These are phyloP conservation scores for Mentha longifolia DNA, from an alignment of 257 asterid genomes.

Conservation along the genomic window DNA sequence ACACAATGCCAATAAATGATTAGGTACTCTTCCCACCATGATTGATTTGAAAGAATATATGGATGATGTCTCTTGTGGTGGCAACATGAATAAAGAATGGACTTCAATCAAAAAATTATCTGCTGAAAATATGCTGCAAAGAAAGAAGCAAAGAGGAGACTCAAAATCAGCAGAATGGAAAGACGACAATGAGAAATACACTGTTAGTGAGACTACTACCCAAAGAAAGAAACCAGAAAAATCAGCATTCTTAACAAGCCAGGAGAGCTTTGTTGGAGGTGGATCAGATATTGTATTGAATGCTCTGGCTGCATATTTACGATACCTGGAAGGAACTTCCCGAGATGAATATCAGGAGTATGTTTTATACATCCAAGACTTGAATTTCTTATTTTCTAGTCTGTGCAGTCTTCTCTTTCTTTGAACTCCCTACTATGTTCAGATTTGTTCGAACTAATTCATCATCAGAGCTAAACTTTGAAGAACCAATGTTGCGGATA, in stretches of 20 bases:
- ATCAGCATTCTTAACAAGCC: constrained; percentile 72
- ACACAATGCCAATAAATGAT: constrained; percentile 26
- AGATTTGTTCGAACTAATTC: constrained; percentile 14
- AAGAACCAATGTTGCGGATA: background rate
- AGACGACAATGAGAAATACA: constrained; percentile 35
- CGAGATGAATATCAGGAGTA: constrained; percentile 90
- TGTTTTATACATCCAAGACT: constrained; percentile 41
- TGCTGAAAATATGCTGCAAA: constrained; percentile 47
- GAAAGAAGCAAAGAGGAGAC: constrained; percentile 42
- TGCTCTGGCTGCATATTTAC: constrained; percentile 87
- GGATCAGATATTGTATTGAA: constrained; percentile 70
- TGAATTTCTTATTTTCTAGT: constrained; percentile 29
- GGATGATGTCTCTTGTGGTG: constrained; percentile 39
- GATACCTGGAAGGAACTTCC: constrained; percentile 89
- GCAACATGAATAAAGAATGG: constrained; percentile 50
- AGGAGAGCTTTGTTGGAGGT: constrained; percentile 76
- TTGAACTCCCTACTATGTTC: constrained; percentile 1
- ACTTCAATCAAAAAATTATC: constrained; percentile 41
- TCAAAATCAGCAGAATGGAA: constrained; percentile 33
- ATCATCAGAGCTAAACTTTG: constrained; percentile 5
- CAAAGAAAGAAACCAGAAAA: constrained; percentile 58
- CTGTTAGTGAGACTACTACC: constrained; percentile 33
- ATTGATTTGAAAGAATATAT: constrained; percentile 54
- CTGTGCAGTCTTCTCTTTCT: background rate
- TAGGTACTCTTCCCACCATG: constrained; percentile 73